Conservation (phyloP, 495 filamentous ascomycete species). For the Penicillium ucsense region DNA sequence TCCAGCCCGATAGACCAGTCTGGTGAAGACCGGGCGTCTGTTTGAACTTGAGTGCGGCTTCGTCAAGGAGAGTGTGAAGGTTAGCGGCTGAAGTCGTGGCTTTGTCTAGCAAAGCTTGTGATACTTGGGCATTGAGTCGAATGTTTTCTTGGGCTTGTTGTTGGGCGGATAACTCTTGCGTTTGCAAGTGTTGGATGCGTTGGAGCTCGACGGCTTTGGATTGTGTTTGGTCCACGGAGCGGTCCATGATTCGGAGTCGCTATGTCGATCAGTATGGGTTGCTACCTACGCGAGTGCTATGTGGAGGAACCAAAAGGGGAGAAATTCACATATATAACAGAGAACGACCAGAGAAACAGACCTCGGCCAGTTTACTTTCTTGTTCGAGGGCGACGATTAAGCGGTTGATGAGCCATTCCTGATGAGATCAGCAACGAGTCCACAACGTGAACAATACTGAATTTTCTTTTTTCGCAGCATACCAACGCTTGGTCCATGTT, state of each 20-base stretch:
- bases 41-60: conserved; percentile 26
- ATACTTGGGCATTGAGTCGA: conserved; percentile 23
- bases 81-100: conserved; percentile 27
- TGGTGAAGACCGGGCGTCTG: conserved; percentile 16
- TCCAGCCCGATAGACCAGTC: conserved; percentile 17
- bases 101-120: conserved; percentile 31
- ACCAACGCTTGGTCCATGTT: conserved; percentile 25
- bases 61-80: conserved; percentile 32
- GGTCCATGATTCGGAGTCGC: conserved; percentile 29
- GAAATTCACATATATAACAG: too few species aligned
- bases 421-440: background rate
- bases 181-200: conserved; percentile 28
- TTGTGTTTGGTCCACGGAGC: conserved; percentile 26
- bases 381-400: conserved; percentile 22
- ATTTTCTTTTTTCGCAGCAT: background rate
- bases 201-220: conserved; percentile 25
- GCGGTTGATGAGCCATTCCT: conserved; percentile 23
- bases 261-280: conserved; percentile 13
- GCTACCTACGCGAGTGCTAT: background rate
- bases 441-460: too few species aligned
- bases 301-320: too few species aligned
- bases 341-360: conserved; percentile 4
- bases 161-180: conserved; percentile 23
- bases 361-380: conserved; percentile 25
- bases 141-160: conserved; percentile 25